A percentile compares a stretch with the other conserved stretches of the same genome.
phyloP scores from a whole-genome alignment of 768 basidiomycete species.

The Antrodiella citrinella region DNA sequence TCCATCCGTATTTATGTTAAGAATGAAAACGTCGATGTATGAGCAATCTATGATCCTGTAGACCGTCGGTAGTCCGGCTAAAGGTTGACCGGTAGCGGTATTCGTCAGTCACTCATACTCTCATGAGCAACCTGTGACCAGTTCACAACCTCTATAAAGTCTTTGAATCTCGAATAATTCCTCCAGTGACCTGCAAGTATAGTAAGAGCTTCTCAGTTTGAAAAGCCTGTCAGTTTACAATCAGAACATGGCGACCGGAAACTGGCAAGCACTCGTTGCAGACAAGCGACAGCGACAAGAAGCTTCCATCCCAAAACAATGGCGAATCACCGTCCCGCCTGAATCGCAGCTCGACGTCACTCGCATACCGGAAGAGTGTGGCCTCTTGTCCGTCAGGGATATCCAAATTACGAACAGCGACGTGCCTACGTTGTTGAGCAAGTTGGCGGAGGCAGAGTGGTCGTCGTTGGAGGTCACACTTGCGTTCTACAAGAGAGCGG shows the following conservation, averaged over 20 bases:
- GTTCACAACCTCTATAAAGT: no score
- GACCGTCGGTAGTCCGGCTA: no score
- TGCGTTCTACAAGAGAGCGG: constrained; percentile 71
- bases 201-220: no score
- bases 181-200: no score
- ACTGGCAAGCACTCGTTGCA: constrained; percentile 45
- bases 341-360: constrained; percentile 39
- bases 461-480: constrained; percentile 58
- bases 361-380: constrained; percentile 42
- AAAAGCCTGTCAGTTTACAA: no score
- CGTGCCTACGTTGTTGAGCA: constrained; percentile 38
- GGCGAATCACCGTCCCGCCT: constrained; percentile 41
- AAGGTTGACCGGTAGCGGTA: no score
- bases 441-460: constrained; percentile 45
- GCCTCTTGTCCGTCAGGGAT: constrained; percentile 44
- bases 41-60: no score
- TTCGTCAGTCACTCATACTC: no score
- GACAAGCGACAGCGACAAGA: constrained; percentile 47
- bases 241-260: not conserved
- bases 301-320: constrained; percentile 52
- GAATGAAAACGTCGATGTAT: no score
- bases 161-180: no score
- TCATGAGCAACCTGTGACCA: no score
- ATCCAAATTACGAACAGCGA: constrained; percentile 49
- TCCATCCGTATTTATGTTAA: no score